Conservation (phyloP, 2,329 filamentous ascomycete species). For the Chalara sp. region DNA sequence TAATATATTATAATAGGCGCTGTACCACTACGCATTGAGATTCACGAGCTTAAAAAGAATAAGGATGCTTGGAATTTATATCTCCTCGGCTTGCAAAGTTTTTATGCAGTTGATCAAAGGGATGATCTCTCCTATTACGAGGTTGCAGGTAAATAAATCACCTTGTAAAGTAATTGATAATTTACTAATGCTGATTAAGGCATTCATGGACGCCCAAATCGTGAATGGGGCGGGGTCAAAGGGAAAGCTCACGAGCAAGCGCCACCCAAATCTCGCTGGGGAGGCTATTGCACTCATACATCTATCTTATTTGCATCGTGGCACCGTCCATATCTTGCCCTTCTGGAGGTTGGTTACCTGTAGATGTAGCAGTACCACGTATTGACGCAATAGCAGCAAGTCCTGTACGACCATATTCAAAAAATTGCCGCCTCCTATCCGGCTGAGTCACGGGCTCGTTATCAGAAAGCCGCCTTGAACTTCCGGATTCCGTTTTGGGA, state of each 20-base stretch:
- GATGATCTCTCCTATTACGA: conserved; percentile 69
- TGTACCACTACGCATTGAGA: conserved; percentile 49
- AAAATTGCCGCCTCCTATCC: conserved; percentile 42
- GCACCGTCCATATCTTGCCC: conserved; percentile 73
- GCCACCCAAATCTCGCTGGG: conserved; percentile 18
- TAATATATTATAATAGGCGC: conserved; percentile 11
- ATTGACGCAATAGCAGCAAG: conserved; percentile 40
- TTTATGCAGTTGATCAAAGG: conserved; percentile 64
- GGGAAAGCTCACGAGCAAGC: conserved; percentile 20
- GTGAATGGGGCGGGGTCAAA: conserved; percentile 46
- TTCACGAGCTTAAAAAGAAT: conserved; percentile 58
- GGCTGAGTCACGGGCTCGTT: conserved; percentile 38
- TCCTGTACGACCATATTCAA: conserved; percentile 34
- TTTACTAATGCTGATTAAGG: conserved; percentile 30
- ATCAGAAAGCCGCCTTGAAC: conserved; percentile 33
- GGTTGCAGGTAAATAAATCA: conserved; percentile 52
- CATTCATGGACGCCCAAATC: conserved; percentile 71
- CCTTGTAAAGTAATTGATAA: too few species aligned
- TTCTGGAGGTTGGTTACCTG: conserved; percentile 43
- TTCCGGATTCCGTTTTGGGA: conserved; percentile 43
- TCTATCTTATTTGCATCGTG: conserved; percentile 72
- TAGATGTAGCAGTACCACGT: background rate
- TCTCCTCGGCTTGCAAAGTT: conserved; percentile 60
- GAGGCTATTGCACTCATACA: conserved; percentile 64
- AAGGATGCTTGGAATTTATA: conserved; percentile 68